Percentiles rank a stretch among this genome's conserved stretches.
Conservation (phyloP, 225 moss, liverwort and hornwort species). For the Asterella californica region DNA sequence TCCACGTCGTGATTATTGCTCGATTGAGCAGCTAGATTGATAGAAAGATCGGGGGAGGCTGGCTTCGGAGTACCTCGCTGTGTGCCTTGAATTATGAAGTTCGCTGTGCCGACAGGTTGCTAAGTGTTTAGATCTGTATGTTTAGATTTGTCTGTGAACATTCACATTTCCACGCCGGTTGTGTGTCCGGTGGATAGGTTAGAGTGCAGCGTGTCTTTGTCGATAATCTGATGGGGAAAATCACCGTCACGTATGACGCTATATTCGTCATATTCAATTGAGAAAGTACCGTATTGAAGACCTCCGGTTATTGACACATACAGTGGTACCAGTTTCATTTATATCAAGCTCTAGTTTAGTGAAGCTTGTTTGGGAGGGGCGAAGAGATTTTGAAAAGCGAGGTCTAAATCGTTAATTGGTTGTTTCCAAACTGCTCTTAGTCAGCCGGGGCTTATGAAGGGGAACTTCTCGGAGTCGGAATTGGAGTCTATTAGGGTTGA, state of each 20-base stretch:
- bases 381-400: background rate
- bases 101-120: background rate
- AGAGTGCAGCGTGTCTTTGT: background rate
- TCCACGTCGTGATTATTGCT: background rate
- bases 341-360: background rate
- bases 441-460: slow-evolving; percentile 33
- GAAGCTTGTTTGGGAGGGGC: background rate
- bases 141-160: background rate
- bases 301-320: background rate
- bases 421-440: background rate
- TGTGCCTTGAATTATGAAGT: background rate
- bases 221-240: background rate
- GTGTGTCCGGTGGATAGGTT: background rate
- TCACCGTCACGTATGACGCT: background rate
- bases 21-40: background rate
- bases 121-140: background rate
- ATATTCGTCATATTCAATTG: background rate
- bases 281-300: background rate
- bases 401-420: background rate
- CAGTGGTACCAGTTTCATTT: background rate
- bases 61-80: background rate
- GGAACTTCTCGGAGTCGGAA: slow-evolving; percentile 33
- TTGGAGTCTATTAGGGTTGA: slow-evolving; percentile 31
- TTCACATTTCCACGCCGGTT: no score
- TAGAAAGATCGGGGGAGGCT: background rate